Evolutionary conservation across 164 flowering plant species (phyloP), one percentile per base, ranked within the genome.

Genomic region (Liquidambar formosana): DNA sequence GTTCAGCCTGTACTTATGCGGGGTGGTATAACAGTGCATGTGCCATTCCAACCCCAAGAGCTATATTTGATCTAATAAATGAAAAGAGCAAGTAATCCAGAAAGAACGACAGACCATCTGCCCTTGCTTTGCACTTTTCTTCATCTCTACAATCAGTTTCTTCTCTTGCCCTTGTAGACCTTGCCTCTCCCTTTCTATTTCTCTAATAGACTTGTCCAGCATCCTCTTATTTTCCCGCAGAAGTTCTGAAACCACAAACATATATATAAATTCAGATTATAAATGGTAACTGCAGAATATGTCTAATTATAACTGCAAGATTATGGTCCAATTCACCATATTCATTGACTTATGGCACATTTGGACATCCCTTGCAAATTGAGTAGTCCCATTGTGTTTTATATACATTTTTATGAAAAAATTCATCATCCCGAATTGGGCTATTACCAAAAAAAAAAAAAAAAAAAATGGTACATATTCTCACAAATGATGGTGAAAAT

Each of bases 111-210:
- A 18, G 56, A 95, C 99, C 99, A 95, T 95, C 84, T 93, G 98
- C 49, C 98, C 99, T 85, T 91, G 97, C 81, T 95, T 95, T 48
- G 99, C 99, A 53, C 84, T 88, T 75, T 95, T 95, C 88, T 93
- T 95, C 26, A 95, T 95, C 75, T 95, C 97, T 0, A 79, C 66
- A 67, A 95, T 95, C 5, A 93, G 91, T 72, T 95, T 95, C 89
- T 95, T 95, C 83, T 95, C 99, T 65, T 93, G 98, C 1, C 87
- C 56, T 68, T 95, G 99, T 57, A 95, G 78, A 61, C 90, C 89
- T 71, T 95, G 99, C 48, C 97, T 91, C 84, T 95, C 99, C 80
- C 99, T 89, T 78, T 95, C 99, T 49, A 94, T 91, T 70, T 94
- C 97, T 60, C 97, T 76, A 38, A 94, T 94, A 1, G 99, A 94